A percentile compares a stretch with the other conserved stretches of the same genome.
Evolutionary conservation across 2,329 filamentous ascomycete genomes (phyloP).

Genomic region (Trichoderma guizhouense): DNA sequence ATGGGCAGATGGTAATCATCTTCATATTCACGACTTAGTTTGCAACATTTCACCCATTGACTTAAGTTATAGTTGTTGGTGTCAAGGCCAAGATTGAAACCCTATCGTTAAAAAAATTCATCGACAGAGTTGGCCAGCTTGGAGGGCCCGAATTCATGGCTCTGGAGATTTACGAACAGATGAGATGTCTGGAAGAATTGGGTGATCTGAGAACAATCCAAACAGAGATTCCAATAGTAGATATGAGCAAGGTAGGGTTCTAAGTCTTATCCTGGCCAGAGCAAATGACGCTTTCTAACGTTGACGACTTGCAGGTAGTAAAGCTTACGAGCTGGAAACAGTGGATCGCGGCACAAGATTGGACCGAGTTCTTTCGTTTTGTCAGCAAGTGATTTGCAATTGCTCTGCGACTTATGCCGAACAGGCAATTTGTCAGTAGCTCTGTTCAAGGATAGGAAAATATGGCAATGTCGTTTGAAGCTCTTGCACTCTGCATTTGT

Average conservation of each 20-base stretch:
- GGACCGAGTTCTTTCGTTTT: background rate
- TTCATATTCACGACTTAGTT: background rate
- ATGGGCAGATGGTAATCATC: background rate
- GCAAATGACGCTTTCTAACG: too few relatives aligned
- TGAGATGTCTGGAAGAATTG: too few relatives aligned
- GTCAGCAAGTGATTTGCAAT: background rate
- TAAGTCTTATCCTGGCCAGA: too few relatives aligned
- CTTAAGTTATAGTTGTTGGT: background rate
- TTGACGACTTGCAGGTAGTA: too few relatives aligned
- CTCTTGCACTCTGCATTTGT: background rate
- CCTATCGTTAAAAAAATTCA: background rate
- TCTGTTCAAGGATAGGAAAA: background rate
- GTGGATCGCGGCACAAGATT: too few relatives aligned
- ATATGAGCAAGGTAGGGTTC: too few relatives aligned
- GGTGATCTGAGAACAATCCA: too few relatives aligned
- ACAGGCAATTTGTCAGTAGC: background rate
- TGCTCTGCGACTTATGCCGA: background rate
- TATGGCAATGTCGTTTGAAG: background rate
- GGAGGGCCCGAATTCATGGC: too few relatives aligned
- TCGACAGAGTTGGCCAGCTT: background rate
- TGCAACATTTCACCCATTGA: too few relatives aligned
- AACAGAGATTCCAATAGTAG: too few relatives aligned
- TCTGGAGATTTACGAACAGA: too few relatives aligned
- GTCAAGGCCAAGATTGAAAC: background rate
- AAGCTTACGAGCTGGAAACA: too few relatives aligned